Base-by-base conservation (phyloP, 208 protist species). In the Leishmania mexicana region DNA sequence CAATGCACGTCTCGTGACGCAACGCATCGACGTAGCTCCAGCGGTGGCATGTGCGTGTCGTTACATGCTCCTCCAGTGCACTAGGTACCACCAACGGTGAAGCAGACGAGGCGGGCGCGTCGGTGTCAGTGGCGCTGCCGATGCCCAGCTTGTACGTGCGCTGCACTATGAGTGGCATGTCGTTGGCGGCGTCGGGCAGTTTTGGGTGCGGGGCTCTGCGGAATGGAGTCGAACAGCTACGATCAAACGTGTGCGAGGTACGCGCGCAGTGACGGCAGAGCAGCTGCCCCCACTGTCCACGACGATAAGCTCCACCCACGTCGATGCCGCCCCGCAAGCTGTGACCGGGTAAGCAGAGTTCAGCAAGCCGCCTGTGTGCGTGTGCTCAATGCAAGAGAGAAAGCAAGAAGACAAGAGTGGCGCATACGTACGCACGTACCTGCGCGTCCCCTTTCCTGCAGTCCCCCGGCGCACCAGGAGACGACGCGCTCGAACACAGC, bases 21-120 rank as follows among this genome's bases (percentile, higher is more conserved):
- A 38, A 60, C 2, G 60, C 35, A 65, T 88, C 83, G 49, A 67
- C 71, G 80, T 78, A 81, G 51, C 75, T 87, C 82, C 83, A 87
- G 57, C 64, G 73, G 58, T 85, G 83, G 65, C 84, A 82, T 35
- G 51, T 54, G 21, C 79, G 74, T n/a, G 80, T 81, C 8, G 78
- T 73, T 8, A 76, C 42, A 57, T 57, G 58, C 31, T 51, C 38
- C 49, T 65, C 54, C 10, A 24, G 24, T 40, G 57, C 47, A 31
- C 75, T 45, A 19, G 73, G 21, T 51, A 45, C 47, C 31, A 76
- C 51, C 21, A 11, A 4, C 28, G 42, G 38, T 1, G 75, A 58
- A 3, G 75, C 57, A 7, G 38, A 42, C 11, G 53, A 45, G 28
- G 75, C 35, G 40, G 57, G 38, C n/a, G 53, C 53, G 40, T 47